Evolutionary conservation across 352 stramenopile species (phyloP), one percentile per base, ranked within the genome.

Genomic region (Aphanomyces cochlioides): DNA sequence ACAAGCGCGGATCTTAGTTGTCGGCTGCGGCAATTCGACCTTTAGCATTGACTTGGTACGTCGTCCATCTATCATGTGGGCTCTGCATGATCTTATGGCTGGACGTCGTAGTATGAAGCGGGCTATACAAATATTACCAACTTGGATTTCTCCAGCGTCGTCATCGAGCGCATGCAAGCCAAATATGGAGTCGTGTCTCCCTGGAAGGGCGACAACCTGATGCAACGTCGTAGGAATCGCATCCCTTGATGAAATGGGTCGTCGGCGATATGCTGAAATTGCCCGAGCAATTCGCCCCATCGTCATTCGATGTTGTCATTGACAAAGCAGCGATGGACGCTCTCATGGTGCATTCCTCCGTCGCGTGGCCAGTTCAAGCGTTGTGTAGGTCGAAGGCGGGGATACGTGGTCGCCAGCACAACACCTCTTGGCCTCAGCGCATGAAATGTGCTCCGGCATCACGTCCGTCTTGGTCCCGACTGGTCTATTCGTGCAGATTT

Each of bases 321-420:
- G 87, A 94, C 72, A 94, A 94, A 74, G 87, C 87, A 28, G 84
- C 84, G 13, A 94, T 94, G 87, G 87, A 94, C 68, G 87, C 87
- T 28, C 76, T 94, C 34, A 86, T 93, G 73, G 77, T 78, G 36
- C 34, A 45, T n/a, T 37, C 28, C 28, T 28, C 28, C 28, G 47
- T 38, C 37, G n/a, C 36, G 0, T 45, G 45, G 63, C 37, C 10
- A 75, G 7, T 38, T 61, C 21, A 63, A 36, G 5, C 5, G 8
- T 1, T 7, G 50, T 5, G 47, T 21, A 78, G 73, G 82, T 80
- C 39, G 82, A 89, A 57, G 84, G 90, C 72, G 83, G 79, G 47
- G 83, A 92, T 72, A 81, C 85, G 7, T 93, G 87, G 87, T 83
- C 82, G 17, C 87, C 87, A 2, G 78, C 79, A 0, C 67, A 82